phyloP scores from a whole-genome alignment of 768 basidiomycete species.

The Lactifluus hygrophoroides region DNA sequence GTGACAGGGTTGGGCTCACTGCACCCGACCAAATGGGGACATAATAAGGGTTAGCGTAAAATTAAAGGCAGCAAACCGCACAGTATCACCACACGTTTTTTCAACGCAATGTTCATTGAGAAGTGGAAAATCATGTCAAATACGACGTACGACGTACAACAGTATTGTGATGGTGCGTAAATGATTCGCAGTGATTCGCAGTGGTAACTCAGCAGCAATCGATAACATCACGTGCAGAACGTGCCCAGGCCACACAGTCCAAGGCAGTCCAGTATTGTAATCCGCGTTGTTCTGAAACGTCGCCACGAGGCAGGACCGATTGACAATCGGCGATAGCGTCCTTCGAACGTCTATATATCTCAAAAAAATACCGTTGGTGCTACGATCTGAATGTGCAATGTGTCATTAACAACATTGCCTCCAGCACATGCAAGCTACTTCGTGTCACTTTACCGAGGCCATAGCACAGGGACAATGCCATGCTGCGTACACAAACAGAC shows the following conservation, averaged over 20 bases:
- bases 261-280: too few species aligned
- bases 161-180: neutral
- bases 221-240: neutral
- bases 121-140: too few species aligned
- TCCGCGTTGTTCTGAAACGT: too few species aligned
- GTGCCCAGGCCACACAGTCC: neutral
- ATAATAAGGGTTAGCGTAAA: neutral
- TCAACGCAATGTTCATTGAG: too few species aligned
- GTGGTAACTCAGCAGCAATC: too few species aligned
- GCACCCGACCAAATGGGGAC: too few species aligned
- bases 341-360: neutral
- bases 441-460: neutral
- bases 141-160: neutral
- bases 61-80: neutral
- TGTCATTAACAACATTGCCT: too few species aligned
- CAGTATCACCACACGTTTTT: neutral
- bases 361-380: neutral
- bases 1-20: neutral
- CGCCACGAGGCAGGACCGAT: too few species aligned
- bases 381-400: neutral
- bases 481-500: neutral
- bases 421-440: neutral
- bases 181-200: neutral
- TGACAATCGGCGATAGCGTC: neutral
- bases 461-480: neutral